Evolutionary conservation across 805 yeast species (phyloP).

Genomic region (Wickerhamia fluorescens): DNA sequence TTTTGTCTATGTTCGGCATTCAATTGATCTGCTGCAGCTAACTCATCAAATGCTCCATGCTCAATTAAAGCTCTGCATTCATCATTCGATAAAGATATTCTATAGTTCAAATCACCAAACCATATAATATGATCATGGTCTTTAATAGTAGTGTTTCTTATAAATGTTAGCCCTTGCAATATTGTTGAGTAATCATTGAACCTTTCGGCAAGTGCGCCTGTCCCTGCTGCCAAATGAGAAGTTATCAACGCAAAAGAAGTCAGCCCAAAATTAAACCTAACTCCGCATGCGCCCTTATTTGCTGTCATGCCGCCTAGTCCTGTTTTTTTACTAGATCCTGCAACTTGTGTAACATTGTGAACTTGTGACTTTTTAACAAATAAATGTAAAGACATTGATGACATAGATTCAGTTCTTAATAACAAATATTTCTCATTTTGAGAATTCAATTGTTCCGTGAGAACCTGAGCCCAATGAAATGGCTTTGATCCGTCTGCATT

Average conservation of each 20-base stretch:
- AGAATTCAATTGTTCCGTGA: slow-evolving; percentile 54
- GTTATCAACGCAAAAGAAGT: slow-evolving; percentile 65
- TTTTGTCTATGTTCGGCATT: slow-evolving; percentile 52
- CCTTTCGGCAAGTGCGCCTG: slow-evolving; percentile 72
- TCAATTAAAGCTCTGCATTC: slow-evolving; percentile 50
- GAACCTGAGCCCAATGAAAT: slow-evolving; percentile 67
- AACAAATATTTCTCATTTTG: slow-evolving; percentile 44
- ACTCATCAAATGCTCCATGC: slow-evolving; percentile 38
- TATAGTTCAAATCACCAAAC: slow-evolving; percentile 91
- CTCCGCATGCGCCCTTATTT: slow-evolving; percentile 94
- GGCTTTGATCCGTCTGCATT: slow-evolving; percentile 79
- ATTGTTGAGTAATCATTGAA: slow-evolving; percentile 77
- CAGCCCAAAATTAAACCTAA: slow-evolving; percentile 59
- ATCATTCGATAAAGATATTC: slow-evolving; percentile 67
- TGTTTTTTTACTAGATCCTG: slow-evolving; percentile 91
- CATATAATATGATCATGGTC: slow-evolving; percentile 84
- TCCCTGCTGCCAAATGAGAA: slow-evolving; percentile 93
- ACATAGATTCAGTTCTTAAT: slow-evolving; percentile 67
- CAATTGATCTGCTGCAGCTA: slow-evolving; percentile 74
- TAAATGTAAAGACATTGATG: slow-evolving; percentile 58
- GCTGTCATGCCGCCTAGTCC: slow-evolving; percentile 97
- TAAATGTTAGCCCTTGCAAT: slow-evolving; percentile 66
- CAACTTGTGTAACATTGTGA: slow-evolving; percentile 63
- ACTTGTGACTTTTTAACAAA: slow-evolving; percentile 51
- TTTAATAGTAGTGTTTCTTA: slow-evolving; percentile 62